These are phyloP conservation scores for Suillus paluster DNA, from an alignment of 768 basidiomycete species.

Conservation along the genomic window DNA sequence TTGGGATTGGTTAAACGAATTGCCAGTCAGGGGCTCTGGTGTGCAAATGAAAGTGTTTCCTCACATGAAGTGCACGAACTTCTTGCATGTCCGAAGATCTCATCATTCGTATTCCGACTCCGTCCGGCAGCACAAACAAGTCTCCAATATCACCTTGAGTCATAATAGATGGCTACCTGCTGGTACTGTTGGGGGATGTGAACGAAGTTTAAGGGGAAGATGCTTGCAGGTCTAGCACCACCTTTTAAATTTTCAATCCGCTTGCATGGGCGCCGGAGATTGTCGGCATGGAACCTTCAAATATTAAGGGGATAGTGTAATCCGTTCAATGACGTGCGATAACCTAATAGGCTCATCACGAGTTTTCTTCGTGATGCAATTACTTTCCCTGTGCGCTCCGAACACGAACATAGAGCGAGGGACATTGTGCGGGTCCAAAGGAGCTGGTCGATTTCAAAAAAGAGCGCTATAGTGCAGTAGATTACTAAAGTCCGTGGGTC, in stretches of 20 bases:
- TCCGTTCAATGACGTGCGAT: background rate
- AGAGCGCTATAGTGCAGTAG: background rate
- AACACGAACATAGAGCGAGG: background rate
- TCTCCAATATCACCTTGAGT: background rate
- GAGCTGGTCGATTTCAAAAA: no score
- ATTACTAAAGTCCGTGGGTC: background rate
- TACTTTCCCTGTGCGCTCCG: background rate
- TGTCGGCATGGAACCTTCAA: slow-evolving; percentile 1
- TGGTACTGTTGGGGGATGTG: background rate
- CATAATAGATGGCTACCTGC: background rate
- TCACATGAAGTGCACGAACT: slow-evolving; percentile 31
- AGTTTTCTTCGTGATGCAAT: background rate
- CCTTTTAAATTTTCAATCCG: background rate
- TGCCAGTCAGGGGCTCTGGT: background rate
- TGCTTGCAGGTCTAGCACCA: background rate
- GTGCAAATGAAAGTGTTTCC: slow-evolving; percentile 5
- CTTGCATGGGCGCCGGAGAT: background rate
- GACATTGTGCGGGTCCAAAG: background rate
- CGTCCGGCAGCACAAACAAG: background rate
- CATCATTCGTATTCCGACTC: slow-evolving; percentile 28
- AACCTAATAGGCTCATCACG: background rate
- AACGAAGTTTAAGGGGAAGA: background rate
- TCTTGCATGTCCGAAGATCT: slow-evolving; percentile 32
- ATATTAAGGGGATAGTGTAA: background rate
- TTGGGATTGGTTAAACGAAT: background rate